Conservation (phyloP, 2,329 filamentous ascomycete genomes). For the Pseudopithomyces chartarum region DNA sequence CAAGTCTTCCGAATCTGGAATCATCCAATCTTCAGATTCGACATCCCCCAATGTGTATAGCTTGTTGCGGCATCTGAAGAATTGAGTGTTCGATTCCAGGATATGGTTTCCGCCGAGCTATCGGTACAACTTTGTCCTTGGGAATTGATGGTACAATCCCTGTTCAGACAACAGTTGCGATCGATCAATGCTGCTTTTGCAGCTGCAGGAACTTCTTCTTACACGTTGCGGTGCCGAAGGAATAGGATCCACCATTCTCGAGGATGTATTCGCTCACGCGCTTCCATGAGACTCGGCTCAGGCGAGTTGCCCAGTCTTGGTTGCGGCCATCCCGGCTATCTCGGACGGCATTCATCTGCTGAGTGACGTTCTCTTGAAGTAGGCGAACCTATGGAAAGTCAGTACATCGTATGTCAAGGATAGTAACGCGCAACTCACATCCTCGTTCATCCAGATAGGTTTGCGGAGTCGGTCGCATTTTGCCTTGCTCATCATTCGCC, state of each 20-base stretch:
- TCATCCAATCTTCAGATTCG: too few relatives aligned
- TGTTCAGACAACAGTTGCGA: too few relatives aligned
- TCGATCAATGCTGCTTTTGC: too few relatives aligned
- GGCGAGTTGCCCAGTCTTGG: slow-evolving; percentile 21
- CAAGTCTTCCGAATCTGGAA: too few relatives aligned
- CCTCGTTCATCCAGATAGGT: slow-evolving; percentile 65
- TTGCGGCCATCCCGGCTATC: slow-evolving; percentile 5
- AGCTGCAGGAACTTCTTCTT: slow-evolving; percentile 71
- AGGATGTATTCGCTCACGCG: slow-evolving; percentile 60
- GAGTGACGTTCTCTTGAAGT: slow-evolving; percentile 26
- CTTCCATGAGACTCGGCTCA: slow-evolving; percentile 62
- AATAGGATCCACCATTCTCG: slow-evolving; percentile 59
- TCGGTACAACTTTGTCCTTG: too few relatives aligned
- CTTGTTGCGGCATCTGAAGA: too few relatives aligned
- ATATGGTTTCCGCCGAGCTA: too few relatives aligned
- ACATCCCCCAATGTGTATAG: too few relatives aligned
- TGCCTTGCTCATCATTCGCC: slow-evolving; percentile 67
- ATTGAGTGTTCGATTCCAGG: too few relatives aligned
- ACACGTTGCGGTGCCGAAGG: slow-evolving; percentile 65
- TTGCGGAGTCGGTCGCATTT: slow-evolving; percentile 67
- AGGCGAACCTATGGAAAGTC: slow-evolving; percentile 28
- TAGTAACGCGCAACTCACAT: slow-evolving; percentile 60
- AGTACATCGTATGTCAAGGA: slow-evolving; percentile 6
- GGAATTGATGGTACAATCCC: too few relatives aligned
- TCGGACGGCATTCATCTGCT: slow-evolving; percentile 27